Base-by-base conservation (phyloP, 108 stramenopile genomes). In the Skeletonema tropicum region DNA sequence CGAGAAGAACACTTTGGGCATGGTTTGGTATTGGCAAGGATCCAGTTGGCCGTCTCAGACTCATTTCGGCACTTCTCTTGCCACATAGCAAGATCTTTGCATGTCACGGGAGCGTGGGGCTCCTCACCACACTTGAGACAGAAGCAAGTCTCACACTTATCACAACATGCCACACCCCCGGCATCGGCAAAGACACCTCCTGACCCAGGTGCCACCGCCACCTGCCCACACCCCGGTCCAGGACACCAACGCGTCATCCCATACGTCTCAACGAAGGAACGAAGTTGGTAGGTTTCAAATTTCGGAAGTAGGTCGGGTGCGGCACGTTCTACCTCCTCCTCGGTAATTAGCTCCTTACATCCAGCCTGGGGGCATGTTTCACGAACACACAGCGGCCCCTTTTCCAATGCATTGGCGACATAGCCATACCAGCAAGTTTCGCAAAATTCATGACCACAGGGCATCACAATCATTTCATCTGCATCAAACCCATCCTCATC, bases 11-110 rank as follows among this genome's bases (percentile, higher is more conserved):
- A 99, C 78, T 97, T 97, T 57, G 99, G 99, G 80, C 99, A 99
- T 32, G 85, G 84, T 85, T 99, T 99, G 52, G 98, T 99, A 76
- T 98, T 98, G 72, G 97, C 98, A 35, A 99, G 74, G 60, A 98
- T 99, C 98, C 98, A 99, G 82, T 98, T 98, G 58, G 97, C 98
- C 9, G 98, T 99, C 85, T 99, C 98, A 39, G 87, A 89, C 84
- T 98, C 98, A 73, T 97, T 97, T 32, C 86, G 75, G 80, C 97
- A 97, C 84, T 98, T 98, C 75, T 97, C 97, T 38, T 87, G 84
- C 99, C 99, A 99, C 57, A 42, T 32, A 19, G 80, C 86, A 35
- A 98, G 79, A 41, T 90, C 90, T 45, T 75, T 77, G 74, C 99
- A 99, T 11, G 57, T 64, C 12, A 79, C 73, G 21, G 99, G 99